A percentile compares a stretch with the other conserved stretches of the same genome.
Conservation (phyloP, 2,329 filamentous ascomycete species). For the Talaromyces sp. region DNA sequence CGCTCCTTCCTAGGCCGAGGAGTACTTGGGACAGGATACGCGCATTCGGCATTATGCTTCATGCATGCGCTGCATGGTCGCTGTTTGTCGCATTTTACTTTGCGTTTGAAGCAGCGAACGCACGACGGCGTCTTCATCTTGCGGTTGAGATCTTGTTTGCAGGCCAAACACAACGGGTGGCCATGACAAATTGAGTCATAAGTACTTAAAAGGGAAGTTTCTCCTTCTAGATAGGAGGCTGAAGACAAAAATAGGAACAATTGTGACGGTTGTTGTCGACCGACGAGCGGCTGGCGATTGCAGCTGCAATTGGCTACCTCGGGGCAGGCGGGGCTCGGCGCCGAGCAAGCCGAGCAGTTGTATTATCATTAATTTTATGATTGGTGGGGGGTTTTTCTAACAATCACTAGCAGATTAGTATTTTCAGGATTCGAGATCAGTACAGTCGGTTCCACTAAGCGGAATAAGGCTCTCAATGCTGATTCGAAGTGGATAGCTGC, state of each 20-base stretch:
- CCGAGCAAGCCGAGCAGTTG: background rate
- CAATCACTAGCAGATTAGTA: background rate
- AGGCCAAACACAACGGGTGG: no score
- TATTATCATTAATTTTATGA: background rate
- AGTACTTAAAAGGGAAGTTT: no score
- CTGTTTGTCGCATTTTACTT: slow-evolving; percentile 4
- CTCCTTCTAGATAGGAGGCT: no score
- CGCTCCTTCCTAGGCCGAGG: background rate
- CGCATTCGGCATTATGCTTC: background rate
- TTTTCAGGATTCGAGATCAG: background rate
- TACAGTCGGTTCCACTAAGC: background rate
- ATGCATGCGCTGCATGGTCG: background rate
- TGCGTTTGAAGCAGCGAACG: slow-evolving; percentile 3
- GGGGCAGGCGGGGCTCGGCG: no score
- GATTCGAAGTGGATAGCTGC: background rate
- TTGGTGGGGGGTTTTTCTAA: background rate
- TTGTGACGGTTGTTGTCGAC: no score
- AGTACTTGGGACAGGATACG: background rate
- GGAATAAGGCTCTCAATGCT: background rate
- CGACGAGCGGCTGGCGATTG: no score
- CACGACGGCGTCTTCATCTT: background rate
- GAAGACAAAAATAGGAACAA: no score
- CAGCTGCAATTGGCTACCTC: no score
- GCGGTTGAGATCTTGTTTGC: no score
- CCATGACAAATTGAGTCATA: no score